phyloP scores from a whole-genome alignment of 345 rosid species.

The Euphorbia lathyris region DNA sequence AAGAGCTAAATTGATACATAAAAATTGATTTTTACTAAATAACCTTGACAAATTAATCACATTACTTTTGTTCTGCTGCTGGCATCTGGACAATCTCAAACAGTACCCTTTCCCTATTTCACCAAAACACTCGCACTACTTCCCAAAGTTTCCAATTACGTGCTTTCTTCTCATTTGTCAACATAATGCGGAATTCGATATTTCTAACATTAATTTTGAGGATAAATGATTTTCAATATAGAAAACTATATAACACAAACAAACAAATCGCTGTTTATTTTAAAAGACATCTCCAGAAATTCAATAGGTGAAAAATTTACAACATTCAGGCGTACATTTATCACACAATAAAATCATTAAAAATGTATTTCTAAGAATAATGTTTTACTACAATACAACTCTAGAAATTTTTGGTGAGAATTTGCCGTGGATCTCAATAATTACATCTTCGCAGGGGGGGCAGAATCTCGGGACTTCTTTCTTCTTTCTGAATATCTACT shows the following conservation, averaged over 20 bases:
- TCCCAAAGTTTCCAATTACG: no score
- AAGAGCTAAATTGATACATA: no score
- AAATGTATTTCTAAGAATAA: no score
- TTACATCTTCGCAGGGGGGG: not conserved
- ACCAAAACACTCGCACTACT: no score
- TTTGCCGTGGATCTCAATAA: not conserved
- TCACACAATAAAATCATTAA: not conserved
- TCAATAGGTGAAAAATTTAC: not conserved
- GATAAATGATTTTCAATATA: no score
- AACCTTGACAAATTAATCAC: no score
- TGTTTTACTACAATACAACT: not conserved
- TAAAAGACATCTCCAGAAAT: not conserved
- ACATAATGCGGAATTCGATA: no score
- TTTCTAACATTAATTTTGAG: no score
- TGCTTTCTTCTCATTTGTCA: no score
- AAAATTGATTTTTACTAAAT: no score
- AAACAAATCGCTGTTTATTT: not conserved
- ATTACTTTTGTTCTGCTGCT: not conserved
- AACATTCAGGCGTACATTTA: not conserved
- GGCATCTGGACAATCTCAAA: not conserved
- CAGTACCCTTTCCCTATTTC: no score
- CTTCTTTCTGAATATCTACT: not conserved
- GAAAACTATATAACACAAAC: not conserved
- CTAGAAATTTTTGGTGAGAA: not conserved
- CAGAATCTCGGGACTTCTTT: no score